Evolutionary conservation across 2,329 filamentous ascomycete species (phyloP).

Genomic region (Fulvia fulva): DNA sequence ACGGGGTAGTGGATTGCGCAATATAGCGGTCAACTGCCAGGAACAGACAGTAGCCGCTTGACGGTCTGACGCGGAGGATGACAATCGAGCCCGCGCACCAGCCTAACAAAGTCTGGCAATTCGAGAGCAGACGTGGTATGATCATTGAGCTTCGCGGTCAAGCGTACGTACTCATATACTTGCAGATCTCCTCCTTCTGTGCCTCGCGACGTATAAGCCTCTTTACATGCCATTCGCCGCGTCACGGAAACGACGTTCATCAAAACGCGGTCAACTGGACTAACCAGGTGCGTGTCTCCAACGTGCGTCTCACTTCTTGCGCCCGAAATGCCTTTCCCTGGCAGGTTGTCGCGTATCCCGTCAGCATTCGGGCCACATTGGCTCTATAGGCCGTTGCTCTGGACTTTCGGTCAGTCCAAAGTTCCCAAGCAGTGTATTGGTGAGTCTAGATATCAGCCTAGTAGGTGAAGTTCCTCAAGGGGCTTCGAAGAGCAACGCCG

Average conservation of each 20-base stretch:
- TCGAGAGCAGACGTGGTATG: neutral
- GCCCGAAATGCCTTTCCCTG: no score
- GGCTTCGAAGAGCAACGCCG: no score
- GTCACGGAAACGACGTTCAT: slow-evolving; percentile 12
- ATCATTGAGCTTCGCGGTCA: neutral
- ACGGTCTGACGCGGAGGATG: neutral
- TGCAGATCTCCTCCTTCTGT: neutral
- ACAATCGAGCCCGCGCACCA: neutral
- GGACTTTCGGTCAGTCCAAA: no score
- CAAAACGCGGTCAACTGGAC: slow-evolving; percentile 13
- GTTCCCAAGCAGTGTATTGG: no score
- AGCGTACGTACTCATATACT: slow-evolving; percentile 1
- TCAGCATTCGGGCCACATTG: neutral
- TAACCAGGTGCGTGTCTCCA: slow-evolving; percentile 16
- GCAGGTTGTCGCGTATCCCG: no score
- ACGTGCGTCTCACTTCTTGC: slow-evolving; percentile 9
- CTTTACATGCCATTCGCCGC: slow-evolving; percentile 4
- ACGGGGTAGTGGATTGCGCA: no score
- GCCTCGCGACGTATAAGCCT: neutral
- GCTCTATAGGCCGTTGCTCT: no score
- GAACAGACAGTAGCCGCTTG: neutral
- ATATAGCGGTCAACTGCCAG: no score
- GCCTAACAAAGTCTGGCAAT: neutral
- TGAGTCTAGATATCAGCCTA: no score
- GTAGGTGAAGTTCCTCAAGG: no score